Conservation (phyloP, 1,139 yeast genomes). For the Saccharomyces hybrid region DNA sequence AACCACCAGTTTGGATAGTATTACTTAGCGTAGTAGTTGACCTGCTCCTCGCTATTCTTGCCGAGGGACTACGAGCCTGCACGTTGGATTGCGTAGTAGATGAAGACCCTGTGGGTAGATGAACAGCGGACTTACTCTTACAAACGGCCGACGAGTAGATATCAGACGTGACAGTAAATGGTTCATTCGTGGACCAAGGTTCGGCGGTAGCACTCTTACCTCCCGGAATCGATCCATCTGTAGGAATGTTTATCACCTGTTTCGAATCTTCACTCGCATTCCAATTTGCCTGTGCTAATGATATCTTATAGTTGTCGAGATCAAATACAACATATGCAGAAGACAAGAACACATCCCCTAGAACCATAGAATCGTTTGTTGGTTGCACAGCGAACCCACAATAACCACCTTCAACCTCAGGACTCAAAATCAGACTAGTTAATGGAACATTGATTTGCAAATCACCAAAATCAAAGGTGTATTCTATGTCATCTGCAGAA, state of each 20-base stretch:
- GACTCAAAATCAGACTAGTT: constrained; percentile 32
- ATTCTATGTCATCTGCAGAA: constrained; percentile 12
- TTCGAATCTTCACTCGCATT: constrained; percentile 7
- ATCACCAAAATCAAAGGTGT: constrained; percentile 48
- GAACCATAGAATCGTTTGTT: constrained; percentile 30
- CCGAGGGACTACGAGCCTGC: background rate
- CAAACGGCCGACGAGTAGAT: constrained; percentile 3
- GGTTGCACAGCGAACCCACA: constrained; percentile 35
- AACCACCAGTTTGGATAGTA: background rate
- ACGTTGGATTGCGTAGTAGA: background rate
- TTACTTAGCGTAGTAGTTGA: background rate
- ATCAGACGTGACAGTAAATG: constrained; percentile 9
- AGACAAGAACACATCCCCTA: constrained; percentile 71
- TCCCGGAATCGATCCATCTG: constrained; percentile 16
- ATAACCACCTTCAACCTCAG: constrained; percentile 13
- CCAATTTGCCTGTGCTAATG: constrained; percentile 53
- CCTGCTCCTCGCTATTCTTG: background rate
- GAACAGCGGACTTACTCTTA: background rate
- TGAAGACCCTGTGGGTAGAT: background rate
- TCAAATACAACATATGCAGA: constrained; percentile 74
- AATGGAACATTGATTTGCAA: constrained; percentile 43
- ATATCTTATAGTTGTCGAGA: constrained; percentile 55
- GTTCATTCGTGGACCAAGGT: constrained; percentile 16
- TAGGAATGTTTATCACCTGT: constrained; percentile 10
- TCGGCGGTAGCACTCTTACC: constrained; percentile 14